Conservation (phyloP, 2,329 filamentous ascomycete genomes). For the Cercospora sp. region DNA sequence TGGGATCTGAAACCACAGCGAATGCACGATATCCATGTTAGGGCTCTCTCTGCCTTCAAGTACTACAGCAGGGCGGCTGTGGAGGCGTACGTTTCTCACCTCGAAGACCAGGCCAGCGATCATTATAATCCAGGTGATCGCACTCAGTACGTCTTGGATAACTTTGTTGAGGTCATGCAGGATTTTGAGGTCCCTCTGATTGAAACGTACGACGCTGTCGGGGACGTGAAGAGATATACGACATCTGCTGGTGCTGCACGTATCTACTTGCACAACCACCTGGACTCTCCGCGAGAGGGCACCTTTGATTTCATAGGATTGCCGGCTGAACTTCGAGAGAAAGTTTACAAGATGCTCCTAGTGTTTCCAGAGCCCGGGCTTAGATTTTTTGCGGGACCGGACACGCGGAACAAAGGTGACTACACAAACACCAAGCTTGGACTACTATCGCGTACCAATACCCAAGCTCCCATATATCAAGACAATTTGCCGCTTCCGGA, state of each 20-base stretch:
- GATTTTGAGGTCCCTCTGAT: neutral
- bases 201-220: neutral
- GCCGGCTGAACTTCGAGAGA: neutral
- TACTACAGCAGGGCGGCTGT: neutral
- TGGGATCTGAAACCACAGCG: neutral
- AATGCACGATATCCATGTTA: neutral
- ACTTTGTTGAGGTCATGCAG: neutral
- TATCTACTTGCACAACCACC: neutral
- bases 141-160: neutral
- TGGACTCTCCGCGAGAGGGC: neutral
- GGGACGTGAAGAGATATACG: neutral
- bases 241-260: neutral
- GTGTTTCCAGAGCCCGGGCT: neutral
- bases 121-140: too few relatives aligned
- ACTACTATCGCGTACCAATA: too few relatives aligned
- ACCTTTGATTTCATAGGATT: neutral
- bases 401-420: too few relatives aligned
- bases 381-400: too few relatives aligned
- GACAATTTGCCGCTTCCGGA: too few relatives aligned
- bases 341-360: neutral
- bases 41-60: neutral
- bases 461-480: too few relatives aligned
- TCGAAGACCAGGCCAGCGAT: too few relatives aligned
- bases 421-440: too few relatives aligned
- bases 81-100: too few relatives aligned